Evolutionary conservation across 2,329 filamentous ascomycete species (phyloP).

Genomic region (Talaromyces rugulosus): DNA sequence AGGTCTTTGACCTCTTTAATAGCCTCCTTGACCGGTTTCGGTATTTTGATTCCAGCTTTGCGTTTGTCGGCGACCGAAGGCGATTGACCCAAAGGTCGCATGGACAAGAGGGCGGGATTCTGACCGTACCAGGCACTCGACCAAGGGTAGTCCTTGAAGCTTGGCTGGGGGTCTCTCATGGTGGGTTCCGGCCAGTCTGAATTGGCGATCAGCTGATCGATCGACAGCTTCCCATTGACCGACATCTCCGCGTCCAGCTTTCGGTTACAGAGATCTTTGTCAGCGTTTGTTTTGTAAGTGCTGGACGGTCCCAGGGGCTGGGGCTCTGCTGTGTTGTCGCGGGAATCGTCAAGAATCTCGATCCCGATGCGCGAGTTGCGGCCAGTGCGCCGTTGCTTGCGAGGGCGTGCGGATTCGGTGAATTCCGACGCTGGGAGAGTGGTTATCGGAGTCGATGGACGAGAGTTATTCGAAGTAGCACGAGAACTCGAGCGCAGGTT

Average conservation of each 20-base stretch:
- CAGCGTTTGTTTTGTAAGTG: not conserved
- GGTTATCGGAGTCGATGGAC: slow-evolving; percentile 28
- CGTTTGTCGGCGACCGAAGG: slow-evolving; percentile 61
- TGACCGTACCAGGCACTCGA: slow-evolving; percentile 60
- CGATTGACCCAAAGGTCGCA: slow-evolving; percentile 73
- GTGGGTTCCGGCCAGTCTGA: slow-evolving; percentile 55
- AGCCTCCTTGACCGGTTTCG: slow-evolving; percentile 30
- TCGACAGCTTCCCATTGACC: slow-evolving; percentile 8
- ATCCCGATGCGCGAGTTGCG: slow-evolving; percentile 22
- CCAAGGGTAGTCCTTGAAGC: slow-evolving; percentile 65
- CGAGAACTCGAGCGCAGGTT: slow-evolving; percentile 32
- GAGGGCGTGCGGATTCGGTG: slow-evolving; percentile 25
- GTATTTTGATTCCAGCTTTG: slow-evolving; percentile 41
- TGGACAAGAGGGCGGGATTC: slow-evolving; percentile 73
- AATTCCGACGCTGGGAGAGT: slow-evolving; percentile 18
- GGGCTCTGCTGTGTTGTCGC: slow-evolving; percentile 11
- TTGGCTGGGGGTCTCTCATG: slow-evolving; percentile 54
- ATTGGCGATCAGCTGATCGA: slow-evolving; percentile 10
- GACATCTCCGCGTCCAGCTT: not conserved
- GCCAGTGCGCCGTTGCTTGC: slow-evolving; percentile 30
- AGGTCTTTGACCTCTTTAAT: slow-evolving; percentile 21
- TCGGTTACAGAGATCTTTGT: not conserved
- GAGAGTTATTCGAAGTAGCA: slow-evolving; percentile 26
- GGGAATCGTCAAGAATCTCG: slow-evolving; percentile 16
- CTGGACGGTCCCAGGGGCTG: not conserved